A percentile compares a stretch with the other conserved stretches of the same genome.
Evolutionary conservation across 257 asterid genomes (phyloP).

Genomic region (Solanum ossicruentum): DNA sequence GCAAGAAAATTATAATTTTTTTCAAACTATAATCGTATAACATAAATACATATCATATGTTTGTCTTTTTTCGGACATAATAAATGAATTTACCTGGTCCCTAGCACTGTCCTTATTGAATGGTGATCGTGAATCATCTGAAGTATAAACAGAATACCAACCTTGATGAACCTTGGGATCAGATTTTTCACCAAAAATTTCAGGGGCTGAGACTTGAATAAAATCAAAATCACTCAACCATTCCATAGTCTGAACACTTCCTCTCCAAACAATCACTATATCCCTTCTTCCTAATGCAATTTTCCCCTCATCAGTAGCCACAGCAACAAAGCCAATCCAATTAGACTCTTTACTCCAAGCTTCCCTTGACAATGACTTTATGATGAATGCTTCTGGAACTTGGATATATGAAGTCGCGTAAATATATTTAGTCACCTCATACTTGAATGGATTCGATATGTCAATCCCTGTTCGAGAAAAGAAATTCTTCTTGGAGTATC

Average conservation of each 20-base stretch:
- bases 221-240: constrained; percentile 37
- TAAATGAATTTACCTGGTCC: constrained; percentile 16
- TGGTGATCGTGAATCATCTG: neutral
- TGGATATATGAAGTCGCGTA: neutral
- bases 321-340: constrained; percentile 51
- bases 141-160: constrained; percentile 19
- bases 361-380: constrained; percentile 11
- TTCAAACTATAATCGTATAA: too few relatives aligned
- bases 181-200: constrained; percentile 10
- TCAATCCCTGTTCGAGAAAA: neutral
- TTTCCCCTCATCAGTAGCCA: constrained; percentile 51
- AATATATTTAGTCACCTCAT: neutral
- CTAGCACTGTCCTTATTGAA: constrained; percentile 21
- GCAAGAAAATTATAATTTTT: too few relatives aligned
- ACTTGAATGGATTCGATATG: neutral
- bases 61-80: too few relatives aligned
- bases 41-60: too few relatives aligned
- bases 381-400: constrained; percentile 15
- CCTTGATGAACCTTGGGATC: constrained; percentile 14
- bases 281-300: constrained; percentile 42
- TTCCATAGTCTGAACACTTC: constrained; percentile 21
- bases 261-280: constrained; percentile 51
- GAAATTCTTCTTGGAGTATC: neutral
- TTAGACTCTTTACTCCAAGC: constrained; percentile 22
- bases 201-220: constrained; percentile 13